These are phyloP conservation scores for Calonectria pauciramosa DNA, from an alignment of 2,329 filamentous ascomycete genomes.

Conservation along the genomic window DNA sequence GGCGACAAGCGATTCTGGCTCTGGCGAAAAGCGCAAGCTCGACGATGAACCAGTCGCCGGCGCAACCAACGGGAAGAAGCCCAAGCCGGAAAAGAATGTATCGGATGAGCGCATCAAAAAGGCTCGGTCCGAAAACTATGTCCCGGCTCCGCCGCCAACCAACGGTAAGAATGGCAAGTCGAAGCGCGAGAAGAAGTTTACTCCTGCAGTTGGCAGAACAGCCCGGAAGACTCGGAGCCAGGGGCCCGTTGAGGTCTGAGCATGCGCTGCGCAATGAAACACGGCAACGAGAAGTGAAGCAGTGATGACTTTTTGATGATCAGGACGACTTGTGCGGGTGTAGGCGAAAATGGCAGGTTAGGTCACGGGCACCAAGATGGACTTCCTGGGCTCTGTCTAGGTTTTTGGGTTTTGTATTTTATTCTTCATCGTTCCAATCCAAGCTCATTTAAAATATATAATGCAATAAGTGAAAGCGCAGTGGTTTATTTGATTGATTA, in stretches of 20 bases:
- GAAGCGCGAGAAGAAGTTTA: slow-evolving; percentile 52
- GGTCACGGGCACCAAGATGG: slow-evolving; percentile 23
- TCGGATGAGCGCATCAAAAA: slow-evolving; percentile 55
- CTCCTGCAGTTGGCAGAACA: slow-evolving; percentile 51
- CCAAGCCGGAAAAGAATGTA: slow-evolving; percentile 40
- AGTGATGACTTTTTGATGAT: slow-evolving; percentile 10
- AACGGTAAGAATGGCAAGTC: slow-evolving; percentile 46
- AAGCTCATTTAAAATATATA: neutral
- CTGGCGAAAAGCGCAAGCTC: slow-evolving; percentile 58
- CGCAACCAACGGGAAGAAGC: slow-evolving; percentile 35
- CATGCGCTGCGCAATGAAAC: neutral
- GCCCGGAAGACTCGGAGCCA: slow-evolving; percentile 60
- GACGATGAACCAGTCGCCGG: slow-evolving; percentile 42
- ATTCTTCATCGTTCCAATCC: neutral
- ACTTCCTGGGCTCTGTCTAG: slow-evolving; percentile 31
- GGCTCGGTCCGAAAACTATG: slow-evolving; percentile 55
- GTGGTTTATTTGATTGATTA: neutral
- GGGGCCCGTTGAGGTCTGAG: slow-evolving; percentile 50
- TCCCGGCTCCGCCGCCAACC: slow-evolving; percentile 35
- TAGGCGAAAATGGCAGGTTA: slow-evolving; percentile 41
- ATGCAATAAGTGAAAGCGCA: neutral
- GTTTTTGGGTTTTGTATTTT: slow-evolving; percentile 36
- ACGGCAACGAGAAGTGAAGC: neutral
- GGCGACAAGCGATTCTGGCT: slow-evolving; percentile 34
- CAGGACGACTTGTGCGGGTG: slow-evolving; percentile 21